Percentiles rank a stretch among this genome's conserved stretches.
Conservation (phyloP, 768 basidiomycete genomes). For the Boletus edulis region DNA sequence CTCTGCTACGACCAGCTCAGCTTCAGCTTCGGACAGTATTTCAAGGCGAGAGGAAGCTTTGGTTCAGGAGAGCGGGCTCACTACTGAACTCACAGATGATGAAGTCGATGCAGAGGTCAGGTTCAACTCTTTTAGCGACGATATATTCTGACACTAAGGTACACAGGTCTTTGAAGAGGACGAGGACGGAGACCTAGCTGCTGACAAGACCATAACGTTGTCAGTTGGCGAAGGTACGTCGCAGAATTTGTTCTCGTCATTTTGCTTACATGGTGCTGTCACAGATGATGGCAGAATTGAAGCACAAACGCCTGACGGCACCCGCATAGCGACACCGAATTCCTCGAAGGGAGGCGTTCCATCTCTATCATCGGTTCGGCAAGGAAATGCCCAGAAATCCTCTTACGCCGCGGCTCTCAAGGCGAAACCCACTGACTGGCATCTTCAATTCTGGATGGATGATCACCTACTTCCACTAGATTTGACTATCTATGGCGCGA, state of each 20-base stretch:
- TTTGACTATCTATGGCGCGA: conserved; percentile 93
- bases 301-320: conserved; percentile 96
- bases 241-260: background rate
- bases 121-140: background rate
- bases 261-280: conserved; percentile 4
- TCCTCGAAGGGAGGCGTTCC: conserved; percentile 46
- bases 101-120: conserved; percentile 75
- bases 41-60: conserved; percentile 46
- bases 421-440: conserved; percentile 93
- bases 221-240: conserved; percentile 75
- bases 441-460: conserved; percentile 94
- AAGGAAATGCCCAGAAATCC: conserved; percentile 38
- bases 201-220: conserved; percentile 85
- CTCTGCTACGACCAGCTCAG: conserved; percentile 22
- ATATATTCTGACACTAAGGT: conserved; percentile 13
- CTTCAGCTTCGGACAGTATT: conserved; percentile 26
- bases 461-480: conserved; percentile 81
- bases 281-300: conserved; percentile 90
- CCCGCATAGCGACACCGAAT: conserved; percentile 86
- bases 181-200: conserved; percentile 66
- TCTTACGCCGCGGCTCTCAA: conserved; percentile 96
- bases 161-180: conserved; percentile 81
- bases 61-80: conserved; percentile 59
- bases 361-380: conserved; percentile 31
- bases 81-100: conserved; percentile 80